These are phyloP conservation scores for Adansonia madagascariensis DNA, from an alignment of 441 rosid genomes.

Conservation along the genomic window DNA sequence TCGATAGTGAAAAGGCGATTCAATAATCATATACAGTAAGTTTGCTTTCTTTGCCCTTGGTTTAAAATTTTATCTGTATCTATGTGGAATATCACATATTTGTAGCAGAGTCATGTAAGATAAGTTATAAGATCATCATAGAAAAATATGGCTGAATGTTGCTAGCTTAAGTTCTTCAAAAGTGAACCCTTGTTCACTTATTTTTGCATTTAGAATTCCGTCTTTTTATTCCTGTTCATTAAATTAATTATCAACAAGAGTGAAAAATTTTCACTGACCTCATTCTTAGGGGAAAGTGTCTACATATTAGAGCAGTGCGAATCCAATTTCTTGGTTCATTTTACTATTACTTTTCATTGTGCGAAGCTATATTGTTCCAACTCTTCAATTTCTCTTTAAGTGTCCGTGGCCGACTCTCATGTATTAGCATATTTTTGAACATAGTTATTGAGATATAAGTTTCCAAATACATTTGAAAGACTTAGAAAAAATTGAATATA, in stretches of 20 bases:
- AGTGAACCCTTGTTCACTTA: conserved; percentile 3
- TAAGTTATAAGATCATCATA: background rate
- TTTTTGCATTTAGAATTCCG: background rate
- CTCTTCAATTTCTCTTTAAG: too few species aligned
- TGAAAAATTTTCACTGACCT: background rate
- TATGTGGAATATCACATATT: background rate
- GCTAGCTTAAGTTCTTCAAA: background rate
- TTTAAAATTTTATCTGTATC: background rate
- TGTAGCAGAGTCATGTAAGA: background rate
- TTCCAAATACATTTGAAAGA: too few species aligned
- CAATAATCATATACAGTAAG: conserved; percentile 27
- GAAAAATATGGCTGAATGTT: background rate
- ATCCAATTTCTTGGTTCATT: background rate
- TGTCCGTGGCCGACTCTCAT: too few species aligned
- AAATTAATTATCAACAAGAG: background rate
- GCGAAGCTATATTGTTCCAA: background rate
- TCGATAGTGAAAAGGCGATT: conserved; percentile 50
- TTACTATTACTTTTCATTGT: background rate
- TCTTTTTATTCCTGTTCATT: background rate
- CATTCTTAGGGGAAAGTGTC: background rate
- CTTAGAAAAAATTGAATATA: too few species aligned
- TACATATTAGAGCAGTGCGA: background rate
- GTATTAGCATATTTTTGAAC: too few species aligned
- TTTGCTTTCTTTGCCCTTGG: background rate
- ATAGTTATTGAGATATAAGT: too few species aligned